These are phyloP conservation scores for Candida jianshihensis DNA, from an alignment of 805 yeast species.

Conservation along the genomic window DNA sequence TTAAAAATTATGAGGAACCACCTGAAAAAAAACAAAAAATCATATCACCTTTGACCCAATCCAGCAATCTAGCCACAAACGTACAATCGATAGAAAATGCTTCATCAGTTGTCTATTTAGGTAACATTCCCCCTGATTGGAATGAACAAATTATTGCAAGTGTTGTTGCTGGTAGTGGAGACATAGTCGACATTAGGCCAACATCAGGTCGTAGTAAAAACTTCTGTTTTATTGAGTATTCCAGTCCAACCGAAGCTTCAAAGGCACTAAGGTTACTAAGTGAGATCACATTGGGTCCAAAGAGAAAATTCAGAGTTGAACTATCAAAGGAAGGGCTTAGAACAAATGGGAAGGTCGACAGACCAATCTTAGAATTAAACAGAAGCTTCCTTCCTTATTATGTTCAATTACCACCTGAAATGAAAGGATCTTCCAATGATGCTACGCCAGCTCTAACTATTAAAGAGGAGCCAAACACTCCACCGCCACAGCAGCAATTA, in stretches of 20 bases:
- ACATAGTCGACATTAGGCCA: constrained; percentile 54
- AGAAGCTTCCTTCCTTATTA: constrained; percentile 46
- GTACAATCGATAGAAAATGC: constrained; percentile 4
- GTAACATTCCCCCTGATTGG: constrained; percentile 70
- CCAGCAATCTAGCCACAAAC: background rate
- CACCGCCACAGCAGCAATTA: constrained; percentile 4
- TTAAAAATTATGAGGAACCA: constrained; percentile 1
- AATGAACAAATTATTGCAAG: constrained; percentile 53
- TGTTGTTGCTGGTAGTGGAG: constrained; percentile 68
- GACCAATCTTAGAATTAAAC: constrained; percentile 36
- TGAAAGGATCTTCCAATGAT: constrained; percentile 5
- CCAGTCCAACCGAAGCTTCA: constrained; percentile 43
- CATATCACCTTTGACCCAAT: background rate
- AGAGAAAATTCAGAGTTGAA: constrained; percentile 45
- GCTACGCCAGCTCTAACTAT: constrained; percentile 1
- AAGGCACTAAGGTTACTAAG: constrained; percentile 38
- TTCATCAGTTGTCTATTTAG: constrained; percentile 44
- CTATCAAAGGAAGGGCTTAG: constrained; percentile 55
- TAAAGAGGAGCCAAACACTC: constrained; percentile 7
- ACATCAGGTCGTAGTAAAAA: constrained; percentile 52
- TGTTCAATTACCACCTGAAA: constrained; percentile 44
- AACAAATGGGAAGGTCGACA: constrained; percentile 25
- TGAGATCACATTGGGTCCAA: constrained; percentile 38
- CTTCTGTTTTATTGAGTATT: constrained; percentile 59
- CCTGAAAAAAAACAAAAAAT: constrained; percentile 10